These are phyloP conservation scores for Zelopaecilomyces penicillatus DNA, from an alignment of 2,329 filamentous ascomycete species.

Conservation along the genomic window DNA sequence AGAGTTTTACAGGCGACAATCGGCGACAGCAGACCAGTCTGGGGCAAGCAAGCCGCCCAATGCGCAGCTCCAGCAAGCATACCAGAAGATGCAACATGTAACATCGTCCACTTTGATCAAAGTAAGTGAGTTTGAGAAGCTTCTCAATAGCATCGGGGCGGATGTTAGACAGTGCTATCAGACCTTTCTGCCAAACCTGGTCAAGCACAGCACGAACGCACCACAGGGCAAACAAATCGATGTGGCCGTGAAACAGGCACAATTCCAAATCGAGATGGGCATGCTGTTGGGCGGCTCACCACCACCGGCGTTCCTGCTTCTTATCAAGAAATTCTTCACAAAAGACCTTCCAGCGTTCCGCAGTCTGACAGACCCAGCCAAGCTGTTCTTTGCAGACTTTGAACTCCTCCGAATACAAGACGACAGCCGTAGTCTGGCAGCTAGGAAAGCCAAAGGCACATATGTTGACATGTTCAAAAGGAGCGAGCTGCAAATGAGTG, in stretches of 20 bases:
- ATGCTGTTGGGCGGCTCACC: slow-evolving; percentile 43
- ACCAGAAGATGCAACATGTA: slow-evolving; percentile 45
- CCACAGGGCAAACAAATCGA: slow-evolving; percentile 36
- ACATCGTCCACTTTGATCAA: slow-evolving; percentile 46
- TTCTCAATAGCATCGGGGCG: slow-evolving; percentile 41
- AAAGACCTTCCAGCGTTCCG: slow-evolving; percentile 50
- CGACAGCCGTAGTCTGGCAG: slow-evolving; percentile 39
- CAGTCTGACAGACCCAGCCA: slow-evolving; percentile 52
- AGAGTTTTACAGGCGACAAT: slow-evolving; percentile 40
- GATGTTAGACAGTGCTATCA: slow-evolving; percentile 46
- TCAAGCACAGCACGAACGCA: slow-evolving; percentile 38
- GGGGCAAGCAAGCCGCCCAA: slow-evolving; percentile 33
- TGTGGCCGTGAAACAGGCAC: slow-evolving; percentile 35
- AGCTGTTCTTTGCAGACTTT: slow-evolving; percentile 66
- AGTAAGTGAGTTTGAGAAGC: slow-evolving; percentile 52
- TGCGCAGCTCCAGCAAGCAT: slow-evolving; percentile 47
- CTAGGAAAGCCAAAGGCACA: slow-evolving; percentile 26
- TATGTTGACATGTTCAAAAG: slow-evolving; percentile 51
- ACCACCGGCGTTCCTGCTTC: slow-evolving; percentile 39
- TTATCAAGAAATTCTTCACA: slow-evolving; percentile 59
- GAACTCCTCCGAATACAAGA: slow-evolving; percentile 58
- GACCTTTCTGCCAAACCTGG: slow-evolving; percentile 34
- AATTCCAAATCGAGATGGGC: slow-evolving; percentile 41
- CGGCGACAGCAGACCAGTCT: slow-evolving; percentile 31
- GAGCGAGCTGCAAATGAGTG: slow-evolving; percentile 36